phyloP scores from a whole-genome alignment of 179 eudicot genomes.

The Amaranthus tricolor region DNA sequence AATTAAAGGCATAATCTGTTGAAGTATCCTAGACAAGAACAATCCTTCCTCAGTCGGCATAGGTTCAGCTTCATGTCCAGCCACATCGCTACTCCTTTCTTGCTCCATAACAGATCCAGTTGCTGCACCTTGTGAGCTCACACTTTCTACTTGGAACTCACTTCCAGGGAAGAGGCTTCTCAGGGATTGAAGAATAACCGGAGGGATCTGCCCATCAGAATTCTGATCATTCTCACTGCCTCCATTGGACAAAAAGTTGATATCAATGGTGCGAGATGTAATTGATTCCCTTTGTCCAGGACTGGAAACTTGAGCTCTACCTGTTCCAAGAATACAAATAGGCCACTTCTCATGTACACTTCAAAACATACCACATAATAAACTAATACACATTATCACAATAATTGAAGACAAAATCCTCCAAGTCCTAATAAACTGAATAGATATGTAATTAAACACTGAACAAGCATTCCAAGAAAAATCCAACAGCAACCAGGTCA shows the following conservation, averaged over 20 bases:
- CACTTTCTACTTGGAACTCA: slow-evolving; percentile 46
- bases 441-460: background rate
- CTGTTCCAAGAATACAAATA: slow-evolving; percentile 15
- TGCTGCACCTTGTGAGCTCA: slow-evolving; percentile 23
- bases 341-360: background rate
- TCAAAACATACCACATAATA: background rate
- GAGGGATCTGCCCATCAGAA: slow-evolving; percentile 36
- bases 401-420: background rate
- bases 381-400: background rate
- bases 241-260: slow-evolving; percentile 36
- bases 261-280: slow-evolving; percentile 43
- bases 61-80: slow-evolving; percentile 31
- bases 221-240: slow-evolving; percentile 30
- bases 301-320: slow-evolving; percentile 19
- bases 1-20: slow-evolving; percentile 42
- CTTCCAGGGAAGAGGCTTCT: slow-evolving; percentile 46
- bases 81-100: slow-evolving; percentile 28
- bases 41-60: slow-evolving; percentile 40
- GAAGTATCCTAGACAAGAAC: slow-evolving; percentile 45
- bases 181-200: slow-evolving; percentile 33
- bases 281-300: slow-evolving; percentile 23
- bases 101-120: slow-evolving; percentile 27
- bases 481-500: background rate
- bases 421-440: background rate
- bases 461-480: background rate